Evolutionary conservation across 495 filamentous ascomycete genomes (phyloP), one percentile per base, ranked within the genome.

Genomic region (Xylaria intraflava): DNA sequence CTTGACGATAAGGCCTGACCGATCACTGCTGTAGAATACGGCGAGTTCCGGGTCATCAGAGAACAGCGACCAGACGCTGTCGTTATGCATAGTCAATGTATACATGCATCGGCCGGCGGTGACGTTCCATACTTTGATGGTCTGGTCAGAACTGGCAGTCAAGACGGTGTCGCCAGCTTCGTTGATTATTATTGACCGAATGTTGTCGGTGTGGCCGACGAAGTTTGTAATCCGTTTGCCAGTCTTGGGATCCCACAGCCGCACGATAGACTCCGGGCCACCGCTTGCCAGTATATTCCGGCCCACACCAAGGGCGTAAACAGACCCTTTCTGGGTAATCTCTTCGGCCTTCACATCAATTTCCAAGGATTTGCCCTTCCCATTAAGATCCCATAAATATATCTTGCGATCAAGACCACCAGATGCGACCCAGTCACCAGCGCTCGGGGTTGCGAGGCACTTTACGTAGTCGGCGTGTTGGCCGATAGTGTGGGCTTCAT

Each of bases 31-130:
- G 70, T 96, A 95, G 65, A 97, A 95, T 11, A 96, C 80, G 3
- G 85, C 85, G 2, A 98, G 78, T 41, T 85, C 75, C 7, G 90
- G 90, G 60, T 96, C 82, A 46, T 92, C 83, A 0, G 93, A 96
- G 63, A 86, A 94, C 17, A 98, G 77, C 24, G 90, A 93, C 93
- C 93, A 98, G 17, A 98, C 92, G 65, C 90, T 96, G 62, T 94
- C 89, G 65, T 93, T 95, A 66, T 98, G 93, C 93, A 97, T 97
- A 14, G 90, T 96, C 49, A 98, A 76, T 4, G 94, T 98, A 70
- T 96, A 87, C 85, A 96, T 88, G 75, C 93, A 97, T 54, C 93
- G 79, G 31, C 92, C 93, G 10, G 89, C 91, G 1, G 89, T 90
- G 42, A 96, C 80, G 44, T 90, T 96, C 93, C 93, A 98, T 20